These are phyloP conservation scores for Setaria italica DNA, from an alignment of 202 grass and related monocot species.

Conservation along the genomic window DNA sequence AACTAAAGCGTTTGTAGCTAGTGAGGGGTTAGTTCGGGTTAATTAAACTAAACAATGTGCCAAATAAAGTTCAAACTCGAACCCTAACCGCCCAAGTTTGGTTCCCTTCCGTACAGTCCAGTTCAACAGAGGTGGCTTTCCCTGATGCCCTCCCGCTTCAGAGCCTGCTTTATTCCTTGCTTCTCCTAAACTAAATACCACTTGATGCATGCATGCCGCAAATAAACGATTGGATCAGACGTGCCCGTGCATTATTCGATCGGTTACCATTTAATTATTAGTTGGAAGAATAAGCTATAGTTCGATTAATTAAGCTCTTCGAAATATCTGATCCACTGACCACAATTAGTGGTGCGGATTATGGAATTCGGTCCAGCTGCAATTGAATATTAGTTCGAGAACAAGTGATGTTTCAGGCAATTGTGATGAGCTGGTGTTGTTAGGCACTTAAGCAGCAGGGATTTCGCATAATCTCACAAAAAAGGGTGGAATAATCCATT, in stretches of 20 bases:
- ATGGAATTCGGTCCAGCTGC: constrained; percentile 18
- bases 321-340: constrained; percentile 28
- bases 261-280: constrained; percentile 10
- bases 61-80: constrained; percentile 4
- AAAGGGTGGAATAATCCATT: background rate
- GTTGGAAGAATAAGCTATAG: background rate
- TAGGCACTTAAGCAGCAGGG: constrained; percentile 6
- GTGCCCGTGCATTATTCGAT: background rate
- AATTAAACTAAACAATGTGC: background rate
- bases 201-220: background rate
- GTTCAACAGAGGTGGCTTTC: constrained; percentile 45
- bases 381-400: background rate
- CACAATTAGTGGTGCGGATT: constrained; percentile 31
- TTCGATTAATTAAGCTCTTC: constrained; percentile 2
- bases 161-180: constrained; percentile 55
- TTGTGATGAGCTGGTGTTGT: background rate
- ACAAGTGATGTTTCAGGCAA: background rate
- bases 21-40: background rate
- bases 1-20: background rate
- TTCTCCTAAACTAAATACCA: constrained; percentile 38
- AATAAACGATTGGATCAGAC: constrained; percentile 28
- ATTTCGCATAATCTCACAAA: background rate
- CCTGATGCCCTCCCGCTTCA: constrained; percentile 16
- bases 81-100: constrained; percentile 41
- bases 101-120: constrained; percentile 41